Base-by-base conservation (phyloP, 2,329 filamentous ascomycete genomes). In the Colletotrichum sp. region DNA sequence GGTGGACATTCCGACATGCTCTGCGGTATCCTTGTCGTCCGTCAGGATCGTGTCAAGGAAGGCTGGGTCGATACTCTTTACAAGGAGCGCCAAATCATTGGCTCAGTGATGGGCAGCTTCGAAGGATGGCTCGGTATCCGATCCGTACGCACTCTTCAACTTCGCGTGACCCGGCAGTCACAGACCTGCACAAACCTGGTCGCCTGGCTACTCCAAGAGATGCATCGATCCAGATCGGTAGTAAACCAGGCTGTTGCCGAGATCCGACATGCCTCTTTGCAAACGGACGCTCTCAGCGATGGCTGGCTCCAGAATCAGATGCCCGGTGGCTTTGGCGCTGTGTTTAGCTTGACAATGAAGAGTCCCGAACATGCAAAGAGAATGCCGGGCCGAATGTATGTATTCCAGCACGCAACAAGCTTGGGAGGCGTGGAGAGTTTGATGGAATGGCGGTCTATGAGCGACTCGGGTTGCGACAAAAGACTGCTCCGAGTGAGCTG, bases 1-100 rank as follows among this genome's bases (percentile, higher is more conserved):
- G 97, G 97, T 28, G 97, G 96, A 0, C 96, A 99, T 86, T 96
- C 94, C 78, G 96, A 99, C 85, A 90, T 99, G 89, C 91, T 99
- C 7, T 98, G 95, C 82, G 97, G 97, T 24, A 93, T 98, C n/a
- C 87, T 99, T 28, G 91, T 92, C 0, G 90, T 96, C 8, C 87
- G 90, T 65, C 90, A 90, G 16, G 84, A 84, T 49, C 85, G 28
- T 62, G 83, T 81, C 28, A 86, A 86, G 63, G 81, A 89, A 65
- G 59, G 28, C 15, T 95, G 93, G 93, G 84, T 92, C n/a, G 82
- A 83, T 28, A 87, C 85, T 21, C 86, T 99, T 80, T 87, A 89
- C 65, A 82, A 84, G 2, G 96, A 99, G 82, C 89, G 96, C 3
- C 81, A 95, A 18, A 91, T 92, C 77, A 86, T 99, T 18, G 97